Conservation (phyloP, 139 green algal species). For the Raphidocelis subcapitata region DNA sequence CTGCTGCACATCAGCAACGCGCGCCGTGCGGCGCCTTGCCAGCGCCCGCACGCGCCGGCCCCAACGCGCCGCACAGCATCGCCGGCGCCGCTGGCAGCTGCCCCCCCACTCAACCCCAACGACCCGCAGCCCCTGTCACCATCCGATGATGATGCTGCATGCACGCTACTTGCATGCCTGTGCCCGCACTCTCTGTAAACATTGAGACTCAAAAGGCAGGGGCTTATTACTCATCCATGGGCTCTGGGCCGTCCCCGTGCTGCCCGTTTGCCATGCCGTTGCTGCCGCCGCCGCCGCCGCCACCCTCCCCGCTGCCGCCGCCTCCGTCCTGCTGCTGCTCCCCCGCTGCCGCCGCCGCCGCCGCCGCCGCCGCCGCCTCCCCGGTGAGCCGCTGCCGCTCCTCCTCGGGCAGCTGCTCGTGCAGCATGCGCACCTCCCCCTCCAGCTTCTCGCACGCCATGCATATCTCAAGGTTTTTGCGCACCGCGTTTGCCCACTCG, state of each 20-base stretch:
- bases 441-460: conserved; percentile 50
- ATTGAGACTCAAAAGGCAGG: too few relatives aligned
- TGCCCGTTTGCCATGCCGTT: background rate
- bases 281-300: background rate
- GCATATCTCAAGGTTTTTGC: conserved; percentile 69
- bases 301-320: background rate
- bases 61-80: too few relatives aligned
- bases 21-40: too few relatives aligned
- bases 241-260: background rate
- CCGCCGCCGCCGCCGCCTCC: background rate
- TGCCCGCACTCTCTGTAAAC: too few relatives aligned
- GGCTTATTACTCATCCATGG: too few relatives aligned
- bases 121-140: too few relatives aligned
- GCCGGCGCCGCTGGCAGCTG: too few relatives aligned
- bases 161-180: too few relatives aligned
- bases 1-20: too few relatives aligned
- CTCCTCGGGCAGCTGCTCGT: conserved; percentile 16
- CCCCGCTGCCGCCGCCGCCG: background rate
- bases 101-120: too few relatives aligned
- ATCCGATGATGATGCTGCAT: too few relatives aligned
- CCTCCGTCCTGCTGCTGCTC: background rate
- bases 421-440: conserved; percentile 29
- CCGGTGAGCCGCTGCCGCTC: background rate
- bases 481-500: conserved; percentile 47
- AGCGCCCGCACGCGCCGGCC: too few relatives aligned